Evolutionary conservation across 768 basidiomycete genomes (phyloP).

Genomic region (Jaapia argillacea): DNA sequence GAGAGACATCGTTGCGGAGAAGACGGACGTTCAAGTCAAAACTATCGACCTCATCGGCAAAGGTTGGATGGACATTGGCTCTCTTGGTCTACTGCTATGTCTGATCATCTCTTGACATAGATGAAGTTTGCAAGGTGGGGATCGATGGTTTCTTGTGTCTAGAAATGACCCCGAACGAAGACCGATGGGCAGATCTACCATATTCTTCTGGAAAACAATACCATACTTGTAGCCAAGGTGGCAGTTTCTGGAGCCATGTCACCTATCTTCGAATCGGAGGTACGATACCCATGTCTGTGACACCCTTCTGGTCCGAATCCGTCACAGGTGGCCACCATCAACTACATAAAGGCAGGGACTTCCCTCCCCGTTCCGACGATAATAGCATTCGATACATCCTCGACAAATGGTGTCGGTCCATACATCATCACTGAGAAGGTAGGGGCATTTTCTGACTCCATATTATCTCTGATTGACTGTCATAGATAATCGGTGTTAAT

Average conservation of each 20-base stretch:
- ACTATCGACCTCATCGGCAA: conserved; percentile 14
- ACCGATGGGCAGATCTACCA: conserved; percentile 13
- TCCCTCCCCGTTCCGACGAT: conserved; percentile 18
- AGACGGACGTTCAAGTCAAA: conserved; percentile 8
- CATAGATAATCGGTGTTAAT: conserved; percentile 17
- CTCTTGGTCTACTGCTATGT: conserved; percentile 6
- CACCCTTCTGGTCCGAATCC: no score
- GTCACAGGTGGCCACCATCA: conserved; percentile 18
- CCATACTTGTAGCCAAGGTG: conserved; percentile 12
- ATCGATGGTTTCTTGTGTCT: no score
- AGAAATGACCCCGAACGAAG: no score
- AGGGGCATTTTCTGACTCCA: not conserved
- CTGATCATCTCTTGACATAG: conserved; percentile 2
- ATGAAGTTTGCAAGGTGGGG: no score
- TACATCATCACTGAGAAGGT: conserved; percentile 19
- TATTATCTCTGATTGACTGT: not conserved
- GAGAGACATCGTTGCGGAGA: conserved; percentile 9
- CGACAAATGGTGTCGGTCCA: conserved; percentile 9
- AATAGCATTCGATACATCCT: conserved; percentile 7
- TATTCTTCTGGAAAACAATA: conserved; percentile 12
- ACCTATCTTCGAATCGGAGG: conserved; percentile 12
- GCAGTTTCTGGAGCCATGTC: conserved; percentile 8
- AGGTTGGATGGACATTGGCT: conserved; percentile 8
- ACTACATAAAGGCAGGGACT: conserved; percentile 16
- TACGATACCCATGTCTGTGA: not conserved